Percentiles rank a stretch among this genome's conserved stretches.
These are phyloP conservation scores for Phytophthora litchii DNA, from an alignment of 352 stramenopile species.

Conservation along the genomic window DNA sequence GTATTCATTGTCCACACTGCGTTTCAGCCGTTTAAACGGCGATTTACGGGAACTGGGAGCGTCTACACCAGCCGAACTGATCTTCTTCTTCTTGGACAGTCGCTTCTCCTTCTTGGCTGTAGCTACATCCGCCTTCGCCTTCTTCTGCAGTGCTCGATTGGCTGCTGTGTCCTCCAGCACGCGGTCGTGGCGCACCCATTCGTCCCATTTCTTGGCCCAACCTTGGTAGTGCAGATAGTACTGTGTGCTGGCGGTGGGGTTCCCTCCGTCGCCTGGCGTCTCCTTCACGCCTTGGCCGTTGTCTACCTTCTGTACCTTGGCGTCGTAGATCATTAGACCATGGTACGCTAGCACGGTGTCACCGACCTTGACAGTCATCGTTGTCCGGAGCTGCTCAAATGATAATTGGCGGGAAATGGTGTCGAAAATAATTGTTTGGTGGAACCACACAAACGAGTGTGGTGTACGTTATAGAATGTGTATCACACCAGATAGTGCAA, in stretches of 20 bases:
- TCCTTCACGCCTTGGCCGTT: slow-evolving; percentile 63
- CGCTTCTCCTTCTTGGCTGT: slow-evolving; percentile 73
- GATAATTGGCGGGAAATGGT: slow-evolving; percentile 1
- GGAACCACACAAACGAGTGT: too few relatives aligned
- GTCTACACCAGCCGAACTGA: slow-evolving; percentile 66
- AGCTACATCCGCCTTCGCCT: slow-evolving; percentile 48
- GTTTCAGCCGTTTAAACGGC: slow-evolving; percentile 82
- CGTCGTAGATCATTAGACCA: slow-evolving; percentile 86
- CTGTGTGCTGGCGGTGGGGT: slow-evolving; percentile 42
- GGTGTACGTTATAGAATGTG: too few relatives aligned
- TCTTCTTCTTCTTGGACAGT: slow-evolving; percentile 61
- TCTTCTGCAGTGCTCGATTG: slow-evolving; percentile 62
- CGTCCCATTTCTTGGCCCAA: slow-evolving; percentile 93
- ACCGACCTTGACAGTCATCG: slow-evolving; percentile 69
- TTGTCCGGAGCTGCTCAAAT: background rate
- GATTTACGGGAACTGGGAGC: slow-evolving; percentile 54
- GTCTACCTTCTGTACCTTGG: slow-evolving; percentile 86
- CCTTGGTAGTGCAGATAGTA: slow-evolving; percentile 93
- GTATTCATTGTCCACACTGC: slow-evolving; percentile 67
- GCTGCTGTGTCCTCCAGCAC: slow-evolving; percentile 71
- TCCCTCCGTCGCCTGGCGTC: slow-evolving; percentile 8
- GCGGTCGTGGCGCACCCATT: slow-evolving; percentile 82
- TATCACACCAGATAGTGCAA: too few relatives aligned
- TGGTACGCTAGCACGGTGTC: slow-evolving; percentile 81
- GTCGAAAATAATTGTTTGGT: too few relatives aligned